Base-by-base conservation (phyloP, 257 asterid genomes). In the Solanum pennellii region DNA sequence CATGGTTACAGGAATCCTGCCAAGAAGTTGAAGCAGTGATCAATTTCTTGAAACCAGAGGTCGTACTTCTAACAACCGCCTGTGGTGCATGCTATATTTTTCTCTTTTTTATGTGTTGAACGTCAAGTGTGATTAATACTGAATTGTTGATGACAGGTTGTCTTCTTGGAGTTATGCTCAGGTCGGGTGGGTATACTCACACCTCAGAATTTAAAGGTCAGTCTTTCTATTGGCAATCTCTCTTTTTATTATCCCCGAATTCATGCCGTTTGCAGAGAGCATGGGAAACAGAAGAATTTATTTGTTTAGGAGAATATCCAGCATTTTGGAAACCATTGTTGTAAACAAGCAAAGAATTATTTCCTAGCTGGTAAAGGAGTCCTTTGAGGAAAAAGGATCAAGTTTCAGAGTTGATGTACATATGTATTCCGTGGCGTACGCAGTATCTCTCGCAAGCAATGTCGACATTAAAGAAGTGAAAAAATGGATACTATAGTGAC, bases 1-100 rank as follows among this genome's bases (percentile, higher is more conserved):
- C 82, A 25, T 73, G 49, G 76, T 72, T 76, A 86, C 90, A 97
- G 98, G 99, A 97, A 87, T 97, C 99, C 59, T 97, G 99, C 94
- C 41, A 90, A 86, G 96, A 97, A 92, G 99, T 97, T 88, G 90
- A 93, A 89, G 94, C 95, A 80, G 98, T 94, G 87, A 95, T 97
- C 87, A 95, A 92, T 89, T 93, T 91, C 91, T 91, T 97, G 92
- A 92, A 93, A 90, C 98, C 98, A n/a, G 92, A 94, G 98, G 98
- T 82, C 11, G 14, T 47, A 80, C 68, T 47, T 27, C 42, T 93
- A 84, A 86, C 84, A 80, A 39, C 86, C 87, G 27, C 27, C 62
- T 29, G 21, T 49, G 45, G 68, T 47, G 42, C 29, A 29, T 82
- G 68, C 45, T 31, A 82, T 47, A 29, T 49, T 29, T 11, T 11